Percentiles rank a stretch among this genome's conserved stretches.
Evolutionary conservation across 2,329 filamentous ascomycete species (phyloP).

Genomic region (Arthrinium phaeospermum): DNA sequence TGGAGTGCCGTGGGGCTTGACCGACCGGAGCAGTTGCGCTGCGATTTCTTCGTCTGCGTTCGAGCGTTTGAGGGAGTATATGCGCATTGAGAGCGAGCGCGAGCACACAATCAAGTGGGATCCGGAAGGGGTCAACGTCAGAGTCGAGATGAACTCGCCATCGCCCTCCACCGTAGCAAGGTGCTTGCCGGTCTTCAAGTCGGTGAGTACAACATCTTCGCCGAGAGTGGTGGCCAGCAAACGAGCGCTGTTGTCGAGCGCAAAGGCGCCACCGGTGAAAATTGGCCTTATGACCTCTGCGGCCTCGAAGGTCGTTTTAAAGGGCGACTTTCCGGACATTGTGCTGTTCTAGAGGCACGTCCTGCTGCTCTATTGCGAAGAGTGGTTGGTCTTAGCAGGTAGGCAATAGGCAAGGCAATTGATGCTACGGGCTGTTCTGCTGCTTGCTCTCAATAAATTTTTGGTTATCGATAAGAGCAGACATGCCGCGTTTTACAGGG

Average conservation of each 20-base stretch:
- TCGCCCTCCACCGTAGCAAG: constrained; percentile 88
- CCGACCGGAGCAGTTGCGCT: constrained; percentile 73
- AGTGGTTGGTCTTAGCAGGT: neutral
- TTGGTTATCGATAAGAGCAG: constrained; percentile 25
- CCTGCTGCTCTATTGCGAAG: neutral
- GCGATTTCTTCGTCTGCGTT: constrained; percentile 64
- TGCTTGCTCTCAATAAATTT: constrained; percentile 28
- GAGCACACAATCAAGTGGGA: constrained; percentile 92
- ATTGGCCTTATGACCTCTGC: constrained; percentile 86
- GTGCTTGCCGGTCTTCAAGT: constrained; percentile 81
- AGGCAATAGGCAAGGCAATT: neutral
- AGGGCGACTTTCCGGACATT: constrained; percentile 67
- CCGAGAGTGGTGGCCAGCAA: constrained; percentile 89
- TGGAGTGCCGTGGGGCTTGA: constrained; percentile 90
- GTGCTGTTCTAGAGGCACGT: constrained; percentile 26
- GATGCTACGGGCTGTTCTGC: neutral
- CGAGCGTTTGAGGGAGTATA: constrained; percentile 72
- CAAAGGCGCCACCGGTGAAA: constrained; percentile 88
- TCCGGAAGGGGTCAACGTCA: constrained; percentile 81
- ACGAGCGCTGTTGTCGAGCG: constrained; percentile 79
- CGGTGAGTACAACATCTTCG: constrained; percentile 87
- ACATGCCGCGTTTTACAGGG: constrained; percentile 8
- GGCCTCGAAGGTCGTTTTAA: constrained; percentile 90
- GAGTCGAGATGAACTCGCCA: constrained; percentile 78
- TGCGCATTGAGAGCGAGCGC: constrained; percentile 92